Conservation (phyloP, 2,329 filamentous ascomycete species). For the Thelonectria blattea region DNA sequence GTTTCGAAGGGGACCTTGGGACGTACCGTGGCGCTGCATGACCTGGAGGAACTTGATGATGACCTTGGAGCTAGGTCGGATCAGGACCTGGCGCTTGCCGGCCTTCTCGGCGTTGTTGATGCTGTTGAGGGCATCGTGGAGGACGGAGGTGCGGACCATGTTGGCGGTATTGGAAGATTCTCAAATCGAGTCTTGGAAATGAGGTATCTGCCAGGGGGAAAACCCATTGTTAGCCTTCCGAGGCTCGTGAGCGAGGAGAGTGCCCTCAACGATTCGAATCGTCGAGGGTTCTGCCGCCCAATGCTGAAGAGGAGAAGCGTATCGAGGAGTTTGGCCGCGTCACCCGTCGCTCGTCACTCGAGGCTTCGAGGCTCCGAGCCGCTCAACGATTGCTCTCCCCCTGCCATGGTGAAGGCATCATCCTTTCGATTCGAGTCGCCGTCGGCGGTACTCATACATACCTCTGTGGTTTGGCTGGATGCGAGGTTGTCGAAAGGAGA, state of each 20-base stretch:
- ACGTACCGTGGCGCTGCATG: slow-evolving; percentile 99
- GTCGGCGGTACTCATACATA: slow-evolving; percentile 48
- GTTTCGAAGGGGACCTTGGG: slow-evolving; percentile 3
- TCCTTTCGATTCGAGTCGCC: slow-evolving; percentile 46
- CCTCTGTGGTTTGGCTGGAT: slow-evolving; percentile 47
- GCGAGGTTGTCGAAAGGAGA: slow-evolving; percentile 36
- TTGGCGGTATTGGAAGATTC: slow-evolving; percentile 78
- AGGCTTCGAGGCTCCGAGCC: slow-evolving; percentile 32
- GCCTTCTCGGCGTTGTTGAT: slow-evolving; percentile 99
- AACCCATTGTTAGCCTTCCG: slow-evolving; percentile 62
- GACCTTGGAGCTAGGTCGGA: slow-evolving; percentile 98
- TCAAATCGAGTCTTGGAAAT: slow-evolving; percentile 70
- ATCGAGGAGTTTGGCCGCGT: slow-evolving; percentile 51
- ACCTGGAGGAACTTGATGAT: slow-evolving; percentile 99
- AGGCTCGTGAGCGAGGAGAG: slow-evolving; percentile 69
- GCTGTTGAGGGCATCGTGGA: slow-evolving; percentile 98
- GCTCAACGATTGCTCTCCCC: slow-evolving; percentile 65
- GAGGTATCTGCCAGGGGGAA: slow-evolving; percentile 64
- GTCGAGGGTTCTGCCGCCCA: slow-evolving; percentile 75
- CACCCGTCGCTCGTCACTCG: too few relatives aligned
- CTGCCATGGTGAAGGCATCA: slow-evolving; percentile 59
- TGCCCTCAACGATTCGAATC: slow-evolving; percentile 61
- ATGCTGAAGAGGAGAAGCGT: slow-evolving; percentile 68
- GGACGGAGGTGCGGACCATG: slow-evolving; percentile 99
- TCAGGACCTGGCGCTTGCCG: slow-evolving; percentile 98